Conservation (phyloP, 2,329 filamentous ascomycete genomes). For the Penicillium griseofulvum region DNA sequence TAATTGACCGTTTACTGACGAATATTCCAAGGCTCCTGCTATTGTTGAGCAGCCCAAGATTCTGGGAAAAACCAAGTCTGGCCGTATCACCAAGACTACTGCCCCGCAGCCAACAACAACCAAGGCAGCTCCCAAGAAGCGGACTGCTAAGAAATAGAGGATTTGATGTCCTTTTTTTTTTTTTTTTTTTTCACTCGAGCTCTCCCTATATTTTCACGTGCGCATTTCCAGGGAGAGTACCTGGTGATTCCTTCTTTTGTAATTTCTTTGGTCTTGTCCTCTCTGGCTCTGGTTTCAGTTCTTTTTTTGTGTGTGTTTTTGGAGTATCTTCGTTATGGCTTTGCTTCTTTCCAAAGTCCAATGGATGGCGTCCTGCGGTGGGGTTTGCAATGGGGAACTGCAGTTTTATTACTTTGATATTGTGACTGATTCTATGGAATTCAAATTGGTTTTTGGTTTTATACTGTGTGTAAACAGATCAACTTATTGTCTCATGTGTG, state of each 20-base stretch:
- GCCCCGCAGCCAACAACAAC: constrained; percentile 41
- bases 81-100: constrained; percentile 72
- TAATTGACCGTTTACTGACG: constrained; percentile 20
- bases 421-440: constrained; percentile 16
- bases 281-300: constrained; percentile 23
- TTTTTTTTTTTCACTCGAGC: constrained; percentile 9
- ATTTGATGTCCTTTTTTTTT: constrained; percentile 19
- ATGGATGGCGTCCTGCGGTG: constrained; percentile 39
- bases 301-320: constrained; percentile 15
- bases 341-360: constrained; percentile 27
- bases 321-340: constrained; percentile 16
- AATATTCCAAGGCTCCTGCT: constrained; percentile 58
- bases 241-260: constrained; percentile 20
- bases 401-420: constrained; percentile 17
- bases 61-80: constrained; percentile 79
- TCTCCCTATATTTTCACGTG: constrained; percentile 24
- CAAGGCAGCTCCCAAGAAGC: constrained; percentile 49
- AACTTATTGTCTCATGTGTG: no score
- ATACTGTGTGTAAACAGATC: no score
- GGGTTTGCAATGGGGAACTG: constrained; percentile 34
- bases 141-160: constrained; percentile 43
- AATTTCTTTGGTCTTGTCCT: constrained; percentile 31
- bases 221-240: constrained; percentile 21
- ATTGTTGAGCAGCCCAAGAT: constrained; percentile 68
- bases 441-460: constrained; percentile 17